A percentile compares a stretch with the other conserved stretches of the same genome.
These are phyloP conservation scores for Stephania japonica DNA, from an alignment of 164 flowering plant genomes.

Conservation along the genomic window DNA sequence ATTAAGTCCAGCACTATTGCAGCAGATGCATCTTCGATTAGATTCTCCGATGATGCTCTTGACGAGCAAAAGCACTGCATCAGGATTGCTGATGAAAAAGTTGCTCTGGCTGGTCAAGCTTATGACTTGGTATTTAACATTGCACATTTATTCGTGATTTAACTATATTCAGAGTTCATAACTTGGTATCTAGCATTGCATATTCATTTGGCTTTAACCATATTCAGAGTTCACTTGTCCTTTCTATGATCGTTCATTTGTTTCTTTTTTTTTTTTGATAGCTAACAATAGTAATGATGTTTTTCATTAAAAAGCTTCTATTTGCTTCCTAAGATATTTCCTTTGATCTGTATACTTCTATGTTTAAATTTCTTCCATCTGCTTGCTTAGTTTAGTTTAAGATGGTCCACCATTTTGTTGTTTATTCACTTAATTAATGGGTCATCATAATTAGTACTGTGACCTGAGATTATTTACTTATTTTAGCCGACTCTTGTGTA, in stretches of 20 bases:
- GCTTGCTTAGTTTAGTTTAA: not conserved
- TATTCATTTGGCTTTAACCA: not conserved
- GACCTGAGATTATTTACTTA: not conserved
- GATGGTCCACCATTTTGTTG: not conserved
- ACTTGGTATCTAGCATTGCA: not conserved
- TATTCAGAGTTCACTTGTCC: not conserved
- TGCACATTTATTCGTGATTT: not conserved
- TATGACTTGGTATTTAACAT: constrained; percentile 72
- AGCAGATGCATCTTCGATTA: constrained; percentile 50
- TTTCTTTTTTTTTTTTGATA: not conserved
- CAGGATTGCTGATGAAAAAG: constrained; percentile 93
- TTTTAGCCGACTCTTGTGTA: not conserved
- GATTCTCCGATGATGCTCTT: constrained; percentile 85
- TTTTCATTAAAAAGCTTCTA: not conserved
- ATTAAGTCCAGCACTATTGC: constrained; percentile 52
- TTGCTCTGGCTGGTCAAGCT: constrained; percentile 74
- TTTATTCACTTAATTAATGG: not conserved
- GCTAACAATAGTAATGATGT: not conserved
- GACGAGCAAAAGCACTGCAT: constrained; percentile 93
- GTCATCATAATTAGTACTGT: not conserved
- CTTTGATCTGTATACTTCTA: not conserved
- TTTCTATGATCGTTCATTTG: not conserved
- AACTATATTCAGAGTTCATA: not conserved
- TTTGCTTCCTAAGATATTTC: not conserved
- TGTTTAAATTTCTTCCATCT: not conserved